Evolutionary conservation across 371 early-diverging fungal genomes (phyloP), one percentile per base, ranked within the genome.

Genomic region (Mucor velutinosus): DNA sequence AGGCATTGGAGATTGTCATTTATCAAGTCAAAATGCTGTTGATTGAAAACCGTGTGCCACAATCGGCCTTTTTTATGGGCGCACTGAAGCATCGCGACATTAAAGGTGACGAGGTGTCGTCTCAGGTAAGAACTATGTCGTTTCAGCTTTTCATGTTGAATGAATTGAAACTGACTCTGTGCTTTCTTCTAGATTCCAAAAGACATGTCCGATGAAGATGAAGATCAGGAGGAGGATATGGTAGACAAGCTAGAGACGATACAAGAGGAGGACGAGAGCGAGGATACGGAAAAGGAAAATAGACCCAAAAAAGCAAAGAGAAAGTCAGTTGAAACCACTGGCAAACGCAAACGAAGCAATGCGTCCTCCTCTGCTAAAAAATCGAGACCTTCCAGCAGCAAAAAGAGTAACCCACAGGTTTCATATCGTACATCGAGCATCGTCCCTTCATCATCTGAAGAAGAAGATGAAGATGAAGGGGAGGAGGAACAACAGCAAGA

Each of bases 11-110:
- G 74, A 84, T 74, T 39, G 83, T 95, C 8, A 77, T 95, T 19
- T 92, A 89, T 71, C 85, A 90, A 67, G 93, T 93, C 19, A 93
- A 93, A 58, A 81, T 86, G 59, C 68, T 95, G 76, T 74, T 94
- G 62, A 87, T 86, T 35, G 86, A 89, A 69, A 90, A 95, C 64
- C 86, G 89, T 57, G 86, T 83, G 33, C 79, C 78, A 3, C 51
- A 83, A 0, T 83, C 81, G 23, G 88, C 89, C 0, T 90, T 89
- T 66, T 86, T 82, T 73, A 67, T 90, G 51, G 91, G 88, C 59
- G 85, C 86, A 57, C 77, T 91, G 29, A 94, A 92, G 63, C 93
- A 92, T 71, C 82, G 94, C 19, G 90, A 92, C 69, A 74, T 94
- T 55, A 79, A 80, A 0, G 94, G 94, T 21, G 83, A 82, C 15